Evolutionary conservation across 1,284 basidiomycete species (phyloP), one percentile per base, ranked within the genome.

Genomic region (Sporisorium sorghi): DNA sequence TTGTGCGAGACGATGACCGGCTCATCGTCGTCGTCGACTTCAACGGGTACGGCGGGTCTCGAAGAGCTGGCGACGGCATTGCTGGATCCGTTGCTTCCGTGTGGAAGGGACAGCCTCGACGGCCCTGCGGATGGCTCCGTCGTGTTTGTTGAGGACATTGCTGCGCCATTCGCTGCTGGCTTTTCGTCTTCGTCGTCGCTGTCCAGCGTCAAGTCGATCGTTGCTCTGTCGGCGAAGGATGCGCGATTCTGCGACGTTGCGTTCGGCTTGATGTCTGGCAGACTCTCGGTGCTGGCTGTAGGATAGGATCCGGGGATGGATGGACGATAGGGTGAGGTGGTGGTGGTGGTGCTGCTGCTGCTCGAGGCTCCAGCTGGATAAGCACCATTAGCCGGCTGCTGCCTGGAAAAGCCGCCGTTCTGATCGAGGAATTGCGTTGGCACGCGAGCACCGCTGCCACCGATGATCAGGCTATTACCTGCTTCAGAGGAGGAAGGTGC

Each of bases 361-460:
- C 30, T 10, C 10, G 43, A 26, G 7, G 12, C 24, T n/a, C 30
- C 33, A 8, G 44, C 23, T 5, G 58, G 5, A 12, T 19, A 23
- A 19, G 35, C 32, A 3, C 30, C 33, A 8, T 37, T 54, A 6
- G 59, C 24, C 17, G 51, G 49, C 2, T 52, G 17, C 14, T 43
- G 52, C 14, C 62, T 35, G 14, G 65, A 50, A 47, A 77, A 79
- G 43, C 54, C 63, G 3, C 78, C 78, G 23, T 58, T 51, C 3
- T 37, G 35, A 35, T 79, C 74, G 32, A 79, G 62, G 40, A 80
- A 75, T 28, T 68, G 60, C 9, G 74, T 80, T 2, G 78, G 78
- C 2, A 80, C 78, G 24, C 78, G 68, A 19, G 78, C 78, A 14
- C 78, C 78, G 48, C 77, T 79, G 24, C 78, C 78, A 6, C 75